phyloP scores from a whole-genome alignment of 371 early-diverging fungal species.

The Actinomortierella ambigua region DNA sequence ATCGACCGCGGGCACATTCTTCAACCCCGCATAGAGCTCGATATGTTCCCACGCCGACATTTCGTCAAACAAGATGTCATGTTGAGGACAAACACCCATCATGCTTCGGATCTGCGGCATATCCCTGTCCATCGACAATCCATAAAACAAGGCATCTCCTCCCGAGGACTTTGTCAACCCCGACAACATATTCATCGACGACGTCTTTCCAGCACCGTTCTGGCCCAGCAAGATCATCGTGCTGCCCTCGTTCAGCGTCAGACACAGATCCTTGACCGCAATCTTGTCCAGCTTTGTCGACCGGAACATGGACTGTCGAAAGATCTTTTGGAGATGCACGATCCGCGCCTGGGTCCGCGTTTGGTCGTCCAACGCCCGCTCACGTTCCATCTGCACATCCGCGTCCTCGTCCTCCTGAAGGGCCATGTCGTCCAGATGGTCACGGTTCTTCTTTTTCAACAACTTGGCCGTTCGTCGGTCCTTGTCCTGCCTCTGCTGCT shows the following conservation, averaged over 20 bases:
- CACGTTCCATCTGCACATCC: constrained; percentile 54
- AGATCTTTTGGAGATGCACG: constrained; percentile 68
- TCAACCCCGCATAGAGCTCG: constrained; percentile 65
- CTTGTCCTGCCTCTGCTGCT: constrained; percentile 28
- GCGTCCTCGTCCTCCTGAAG: constrained; percentile 53
- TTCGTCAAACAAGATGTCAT: constrained; percentile 73
- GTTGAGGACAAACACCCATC: constrained; percentile 78
- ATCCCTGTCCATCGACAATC: constrained; percentile 51
- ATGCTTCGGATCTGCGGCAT: constrained; percentile 63
- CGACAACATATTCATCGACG: constrained; percentile 66
- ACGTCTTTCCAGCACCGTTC: constrained; percentile 80
- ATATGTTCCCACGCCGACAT: constrained; percentile 71
- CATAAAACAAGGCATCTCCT: constrained; percentile 70
- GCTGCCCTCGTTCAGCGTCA: constrained; percentile 66
- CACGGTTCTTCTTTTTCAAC: constrained; percentile 12
- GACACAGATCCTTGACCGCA: constrained; percentile 62
- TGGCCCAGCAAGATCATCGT: constrained; percentile 67
- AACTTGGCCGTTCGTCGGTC: constrained; percentile 14
- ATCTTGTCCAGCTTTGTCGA: constrained; percentile 59
- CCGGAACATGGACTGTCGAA: constrained; percentile 48
- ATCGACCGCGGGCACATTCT: constrained; percentile 56
- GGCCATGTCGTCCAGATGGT: constrained; percentile 1
- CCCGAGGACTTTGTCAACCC: constrained; percentile 65
- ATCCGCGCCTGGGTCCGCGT: constrained; percentile 49
- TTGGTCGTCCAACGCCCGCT: constrained; percentile 23